Evolutionary conservation across 23 red algal species (phyloP), one percentile per base, ranked within the genome.

Genomic region (Gracilaria domingensis): DNA sequence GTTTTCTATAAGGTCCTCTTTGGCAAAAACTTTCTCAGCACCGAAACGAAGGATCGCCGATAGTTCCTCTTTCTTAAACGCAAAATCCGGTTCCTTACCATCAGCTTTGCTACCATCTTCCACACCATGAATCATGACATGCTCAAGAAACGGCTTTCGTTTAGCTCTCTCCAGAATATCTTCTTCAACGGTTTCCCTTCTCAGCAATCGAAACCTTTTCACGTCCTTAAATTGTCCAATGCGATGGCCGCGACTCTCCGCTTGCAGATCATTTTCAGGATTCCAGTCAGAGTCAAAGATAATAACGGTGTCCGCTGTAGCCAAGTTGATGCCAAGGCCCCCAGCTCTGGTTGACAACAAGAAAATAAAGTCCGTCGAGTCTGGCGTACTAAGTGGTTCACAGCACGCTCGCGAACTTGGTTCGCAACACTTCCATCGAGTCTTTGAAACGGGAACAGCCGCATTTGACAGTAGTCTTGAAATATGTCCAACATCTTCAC

Each of bases 261-360:
- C 96, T 54, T 98, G 96, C 28, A 98, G 82, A 50, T 98, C 96
- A 35, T 98, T 98, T 70, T 98, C 91, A 54, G 96, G 96, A 51
- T 98, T 98, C 96, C 96, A 98, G 73, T 98, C 96, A 28, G 87
- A 92, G 72, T 98, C 96, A 81, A 98, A 98, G 47, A 98, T 98
- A 54, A 98, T 95, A 0, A 98, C 96, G 11, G 96, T 98, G 57
- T 98, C 96, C 24, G 96, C 96, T 26, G 96, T 98, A 8, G 96
- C 96, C 21, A 98, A 70, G 79, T 98, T 98, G 76, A 98, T 98
- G 23, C 96, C 96, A 6, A 98, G 69, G 0, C 96, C 96, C 16
- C 96, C 96, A 26, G 96, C 96, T 29, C 96, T 82, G 48, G 96
- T 98, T 47, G 92, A 95, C 32, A 98, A 82, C 21, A 98, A 74